phyloP scores from a whole-genome alignment of 306 rosid genomes.

The Aeschynomene evenia region DNA sequence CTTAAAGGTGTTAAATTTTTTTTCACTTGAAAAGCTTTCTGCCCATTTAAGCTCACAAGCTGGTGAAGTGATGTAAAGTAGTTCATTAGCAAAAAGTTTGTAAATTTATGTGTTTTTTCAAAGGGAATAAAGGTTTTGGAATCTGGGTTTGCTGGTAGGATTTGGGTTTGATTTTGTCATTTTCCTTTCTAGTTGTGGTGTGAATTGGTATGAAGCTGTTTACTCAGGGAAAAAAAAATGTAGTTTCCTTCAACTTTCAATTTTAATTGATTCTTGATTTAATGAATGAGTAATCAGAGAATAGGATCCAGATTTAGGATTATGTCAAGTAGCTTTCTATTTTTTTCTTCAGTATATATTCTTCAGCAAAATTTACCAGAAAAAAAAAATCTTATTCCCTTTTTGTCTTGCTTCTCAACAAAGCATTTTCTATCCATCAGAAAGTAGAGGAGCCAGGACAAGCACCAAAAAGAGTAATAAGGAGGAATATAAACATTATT shows the following conservation, averaged over 20 bases:
- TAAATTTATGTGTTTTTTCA: background rate
- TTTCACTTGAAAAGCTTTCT: conserved; percentile 9
- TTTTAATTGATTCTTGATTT: conserved; percentile 24
- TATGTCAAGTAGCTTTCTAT: background rate
- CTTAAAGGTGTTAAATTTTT: conserved; percentile 28
- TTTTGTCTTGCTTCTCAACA: conserved; percentile 23
- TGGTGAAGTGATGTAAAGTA: conserved; percentile 29
- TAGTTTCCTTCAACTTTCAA: conserved; percentile 10
- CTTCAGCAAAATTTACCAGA: conserved; percentile 17
- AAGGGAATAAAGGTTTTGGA: conserved; percentile 37
- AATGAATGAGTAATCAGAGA: conserved; percentile 8
- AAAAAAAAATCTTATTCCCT: conserved; percentile 23
- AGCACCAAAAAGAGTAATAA: conserved; percentile 25
- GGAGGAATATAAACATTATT: conserved; percentile 18
- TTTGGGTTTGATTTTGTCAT: conserved; percentile 28
- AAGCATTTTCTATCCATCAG: conserved; percentile 29
- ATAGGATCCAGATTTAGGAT: conserved; percentile 29
- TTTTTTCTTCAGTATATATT: conserved; percentile 21
- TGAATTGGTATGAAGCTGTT: conserved; percentile 18
- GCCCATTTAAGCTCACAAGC: conserved; percentile 15
- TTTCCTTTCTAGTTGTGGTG: conserved; percentile 9
- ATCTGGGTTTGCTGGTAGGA: conserved; percentile 37
- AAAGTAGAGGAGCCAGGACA: conserved; percentile 7
- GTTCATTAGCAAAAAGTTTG: conserved; percentile 23
- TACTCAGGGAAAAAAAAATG: conserved; percentile 14